Evolutionary conservation across 768 basidiomycete species (phyloP), one percentile per base, ranked within the genome.

Genomic region (Tulasnella sp.): DNA sequence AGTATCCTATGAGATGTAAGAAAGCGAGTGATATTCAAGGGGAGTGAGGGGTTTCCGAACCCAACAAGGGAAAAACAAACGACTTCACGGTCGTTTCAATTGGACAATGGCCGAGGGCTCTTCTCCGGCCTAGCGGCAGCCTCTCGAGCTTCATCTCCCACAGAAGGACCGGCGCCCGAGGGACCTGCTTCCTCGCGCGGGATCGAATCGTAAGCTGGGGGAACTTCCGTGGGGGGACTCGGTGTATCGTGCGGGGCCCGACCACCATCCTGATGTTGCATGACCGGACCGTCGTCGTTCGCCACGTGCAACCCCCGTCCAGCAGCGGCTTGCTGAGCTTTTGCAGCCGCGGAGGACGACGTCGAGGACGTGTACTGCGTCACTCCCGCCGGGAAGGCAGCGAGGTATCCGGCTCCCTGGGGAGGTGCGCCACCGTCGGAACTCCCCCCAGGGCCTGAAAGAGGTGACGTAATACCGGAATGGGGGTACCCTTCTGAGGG

Each of bases 191-290:
- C 71, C 2, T 72, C 71, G 12, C 17, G 22, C 9, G 71, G 71
- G 37, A 72, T 72, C 34, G 71, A 65, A 67, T 72, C 71, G 39
- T 72, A 72, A 7, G 62, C 59, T 12, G 71, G 71, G 14, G 71
- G 71, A 5, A 72, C 59, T 65, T 72, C 71, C 17, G 32, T 37
- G 32, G 63, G 63, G n/a, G 17, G 32, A 34, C 37, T 34, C 16
- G 35, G 36, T 67, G 62, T n/a, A 4, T 41, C 62, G 5, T 70
- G 41, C 32, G 39, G 67, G 9, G 32, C 59, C 22, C 71, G 71
- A 22, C 71, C 71, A 34, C 62, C 71, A 41, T 72, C 71, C 29
- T 29, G 37, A 34, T 72, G 71, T 35, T 65, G 62, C 7, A 72
- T 32, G 9, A 72, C 36, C 11, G 69, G 63, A 7, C 63, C 35